Conservation (phyloP, 2,329 filamentous ascomycete genomes). For the Zopfia rhizophila region DNA sequence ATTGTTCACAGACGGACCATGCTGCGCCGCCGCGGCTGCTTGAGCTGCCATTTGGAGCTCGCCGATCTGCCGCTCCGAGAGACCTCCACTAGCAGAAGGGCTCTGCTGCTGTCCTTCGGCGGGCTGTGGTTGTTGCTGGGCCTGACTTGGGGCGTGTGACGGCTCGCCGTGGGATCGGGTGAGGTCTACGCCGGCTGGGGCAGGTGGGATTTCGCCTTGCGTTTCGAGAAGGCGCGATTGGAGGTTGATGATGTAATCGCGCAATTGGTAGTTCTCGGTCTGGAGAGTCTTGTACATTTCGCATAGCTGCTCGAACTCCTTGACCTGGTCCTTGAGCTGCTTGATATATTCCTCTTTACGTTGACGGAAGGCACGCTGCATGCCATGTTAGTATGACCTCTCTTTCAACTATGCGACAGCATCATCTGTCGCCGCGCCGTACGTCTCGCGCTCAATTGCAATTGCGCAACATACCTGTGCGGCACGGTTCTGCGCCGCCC, state of each 20-base stretch:
- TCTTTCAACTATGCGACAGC: slow-evolving; percentile 1
- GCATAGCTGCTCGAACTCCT: slow-evolving; percentile 80
- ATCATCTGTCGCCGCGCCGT: neutral
- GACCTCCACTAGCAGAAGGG: slow-evolving; percentile 36
- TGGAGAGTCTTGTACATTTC: slow-evolving; percentile 83
- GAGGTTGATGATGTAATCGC: slow-evolving; percentile 91
- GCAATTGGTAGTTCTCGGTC: slow-evolving; percentile 86
- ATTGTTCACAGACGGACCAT: slow-evolving; percentile 39
- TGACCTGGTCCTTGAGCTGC: slow-evolving; percentile 93
- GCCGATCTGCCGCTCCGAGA: slow-evolving; percentile 51
- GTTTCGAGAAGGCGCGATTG: slow-evolving; percentile 87
- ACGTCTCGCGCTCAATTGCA: neutral
- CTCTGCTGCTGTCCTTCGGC: slow-evolving; percentile 34
- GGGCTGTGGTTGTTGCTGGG: slow-evolving; percentile 30
- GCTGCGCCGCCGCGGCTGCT: slow-evolving; percentile 46
- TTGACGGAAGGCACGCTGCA: slow-evolving; percentile 92
- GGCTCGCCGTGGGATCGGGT: slow-evolving; percentile 60
- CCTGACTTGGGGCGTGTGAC: slow-evolving; percentile 34
- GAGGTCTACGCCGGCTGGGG: slow-evolving; percentile 82
- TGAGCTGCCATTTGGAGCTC: slow-evolving; percentile 52
- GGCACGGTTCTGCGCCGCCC: slow-evolving; percentile 94
- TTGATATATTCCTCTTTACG: slow-evolving; percentile 99
- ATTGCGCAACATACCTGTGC: slow-evolving; percentile 88
- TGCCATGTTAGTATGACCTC: slow-evolving; percentile 31
- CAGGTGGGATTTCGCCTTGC: slow-evolving; percentile 83